phyloP scores from a whole-genome alignment of 2,329 filamentous ascomycete species.

The Botryosphaeria dothidea region DNA sequence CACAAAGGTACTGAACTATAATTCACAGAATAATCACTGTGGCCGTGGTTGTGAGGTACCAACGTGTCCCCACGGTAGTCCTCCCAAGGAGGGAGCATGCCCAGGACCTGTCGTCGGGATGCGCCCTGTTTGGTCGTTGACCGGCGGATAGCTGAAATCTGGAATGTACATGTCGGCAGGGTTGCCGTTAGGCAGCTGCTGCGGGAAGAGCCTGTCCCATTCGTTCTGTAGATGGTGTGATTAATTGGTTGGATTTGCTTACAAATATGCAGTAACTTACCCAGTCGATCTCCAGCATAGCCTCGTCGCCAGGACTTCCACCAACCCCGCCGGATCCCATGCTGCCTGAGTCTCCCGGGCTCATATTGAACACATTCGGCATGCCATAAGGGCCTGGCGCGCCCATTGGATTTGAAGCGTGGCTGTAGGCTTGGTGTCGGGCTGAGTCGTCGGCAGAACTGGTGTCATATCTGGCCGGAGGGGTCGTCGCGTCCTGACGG shows the following conservation, averaged over 20 bases:
- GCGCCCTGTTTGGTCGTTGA: background rate
- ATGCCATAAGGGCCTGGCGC: background rate
- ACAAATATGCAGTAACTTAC: background rate
- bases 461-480: background rate
- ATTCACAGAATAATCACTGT: background rate
- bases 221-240: constrained; percentile 38
- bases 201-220: constrained; percentile 48
- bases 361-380: constrained; percentile 16
- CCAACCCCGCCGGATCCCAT: constrained; percentile 8
- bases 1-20: background rate
- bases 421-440: background rate
- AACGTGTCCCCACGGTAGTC: constrained; percentile 4
- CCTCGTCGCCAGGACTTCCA: constrained; percentile 15
- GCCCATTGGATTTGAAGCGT: background rate
- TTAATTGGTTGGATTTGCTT: background rate
- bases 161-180: constrained; percentile 34
- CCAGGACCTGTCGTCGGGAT: background rate
- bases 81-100: background rate
- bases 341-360: constrained; percentile 12
- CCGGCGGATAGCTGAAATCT: constrained; percentile 35
- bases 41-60: background rate
- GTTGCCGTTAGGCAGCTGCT: constrained; percentile 24
- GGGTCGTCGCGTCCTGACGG: background rate
- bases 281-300: constrained; percentile 21
- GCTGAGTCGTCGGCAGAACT: background rate